phyloP scores from a whole-genome alignment of 768 basidiomycete species.

The Lentinula edodes region DNA sequence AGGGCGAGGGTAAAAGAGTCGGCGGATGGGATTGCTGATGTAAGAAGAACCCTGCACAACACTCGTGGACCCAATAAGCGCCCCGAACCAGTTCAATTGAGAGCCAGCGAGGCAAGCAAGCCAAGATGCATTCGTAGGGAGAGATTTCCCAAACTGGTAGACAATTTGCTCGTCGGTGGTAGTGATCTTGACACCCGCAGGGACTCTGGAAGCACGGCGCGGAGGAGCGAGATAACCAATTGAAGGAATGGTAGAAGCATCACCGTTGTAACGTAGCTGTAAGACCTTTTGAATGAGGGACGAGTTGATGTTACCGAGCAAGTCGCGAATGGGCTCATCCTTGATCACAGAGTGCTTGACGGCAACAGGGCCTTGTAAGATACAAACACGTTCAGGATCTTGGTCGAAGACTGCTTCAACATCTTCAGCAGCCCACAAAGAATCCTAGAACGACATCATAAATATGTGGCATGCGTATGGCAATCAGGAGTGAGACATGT shows the following conservation, averaged over 20 bases:
- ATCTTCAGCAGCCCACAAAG: conserved; percentile 96
- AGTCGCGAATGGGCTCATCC: conserved; percentile 90
- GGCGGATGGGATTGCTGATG: conserved; percentile 84
- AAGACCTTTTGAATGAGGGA: conserved; percentile 75
- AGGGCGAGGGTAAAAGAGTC: conserved; percentile 76
- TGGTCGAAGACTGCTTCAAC: conserved; percentile 99
- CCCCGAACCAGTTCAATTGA: conserved; percentile 81
- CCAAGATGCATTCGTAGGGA: conserved; percentile 71
- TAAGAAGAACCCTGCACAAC: conserved; percentile 85
- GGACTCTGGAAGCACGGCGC: conserved; percentile 28
- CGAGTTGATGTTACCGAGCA: conserved; percentile 84
- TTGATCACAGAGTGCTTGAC: conserved; percentile 82
- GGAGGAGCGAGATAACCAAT: conserved; percentile 73
- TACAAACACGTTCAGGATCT: conserved; percentile 96
- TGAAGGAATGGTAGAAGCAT: conserved; percentile 67
- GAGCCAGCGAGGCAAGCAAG: conserved; percentile 78
- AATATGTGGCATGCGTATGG: conserved; percentile 10
- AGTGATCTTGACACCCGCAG: conserved; percentile 37
- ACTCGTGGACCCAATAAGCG: conserved; percentile 73
- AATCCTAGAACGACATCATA: conserved; percentile 53
- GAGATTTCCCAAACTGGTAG: conserved; percentile 41
- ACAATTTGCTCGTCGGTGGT: conserved; percentile 38
- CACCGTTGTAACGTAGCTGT: conserved; percentile 70
- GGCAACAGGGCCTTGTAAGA: conserved; percentile 95
- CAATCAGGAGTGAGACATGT: not conserved